A percentile compares a stretch with the other conserved stretches of the same genome.
Evolutionary conservation across 345 rosid species (phyloP).

Genomic region (Hibiscus syriacus): DNA sequence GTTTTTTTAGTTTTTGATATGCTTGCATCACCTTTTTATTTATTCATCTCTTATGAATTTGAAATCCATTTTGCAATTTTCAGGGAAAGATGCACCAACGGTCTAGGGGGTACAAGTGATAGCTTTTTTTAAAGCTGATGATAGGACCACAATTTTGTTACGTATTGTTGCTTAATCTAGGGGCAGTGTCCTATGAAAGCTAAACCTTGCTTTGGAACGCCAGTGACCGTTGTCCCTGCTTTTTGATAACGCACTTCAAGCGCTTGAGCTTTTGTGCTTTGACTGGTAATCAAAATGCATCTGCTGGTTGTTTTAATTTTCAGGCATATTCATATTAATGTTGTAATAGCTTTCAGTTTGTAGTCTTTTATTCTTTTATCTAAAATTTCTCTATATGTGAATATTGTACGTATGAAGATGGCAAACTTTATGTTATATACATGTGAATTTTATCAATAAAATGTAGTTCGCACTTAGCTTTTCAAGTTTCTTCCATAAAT

Average conservation of each 20-base stretch:
- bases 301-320: constrained; percentile 35
- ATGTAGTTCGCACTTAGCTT: constrained; percentile 19
- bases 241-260: constrained; percentile 9
- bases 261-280: constrained; percentile 15
- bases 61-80: constrained; percentile 5
- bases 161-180: constrained; percentile 10
- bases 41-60: constrained; percentile 2
- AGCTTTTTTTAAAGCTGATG: constrained; percentile 14
- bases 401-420: constrained; percentile 44
- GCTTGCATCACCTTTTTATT: background rate
- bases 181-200: constrained; percentile 19
- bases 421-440: constrained; percentile 29
- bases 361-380: constrained; percentile 25
- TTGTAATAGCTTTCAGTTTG: constrained; percentile 31
- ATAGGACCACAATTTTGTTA: constrained; percentile 29
- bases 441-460: constrained; percentile 21
- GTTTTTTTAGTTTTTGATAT: background rate
- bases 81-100: constrained; percentile 21
- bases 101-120: constrained; percentile 6
- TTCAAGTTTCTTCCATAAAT: background rate
- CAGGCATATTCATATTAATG: constrained; percentile 38
- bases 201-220: constrained; percentile 14
- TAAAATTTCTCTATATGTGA: constrained; percentile 34
- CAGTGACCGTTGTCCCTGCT: constrained; percentile 3
- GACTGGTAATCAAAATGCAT: constrained; percentile 27